These are phyloP conservation scores for Talaromyces verruculosus DNA, from an alignment of 2,329 filamentous ascomycete species.

Conservation along the genomic window DNA sequence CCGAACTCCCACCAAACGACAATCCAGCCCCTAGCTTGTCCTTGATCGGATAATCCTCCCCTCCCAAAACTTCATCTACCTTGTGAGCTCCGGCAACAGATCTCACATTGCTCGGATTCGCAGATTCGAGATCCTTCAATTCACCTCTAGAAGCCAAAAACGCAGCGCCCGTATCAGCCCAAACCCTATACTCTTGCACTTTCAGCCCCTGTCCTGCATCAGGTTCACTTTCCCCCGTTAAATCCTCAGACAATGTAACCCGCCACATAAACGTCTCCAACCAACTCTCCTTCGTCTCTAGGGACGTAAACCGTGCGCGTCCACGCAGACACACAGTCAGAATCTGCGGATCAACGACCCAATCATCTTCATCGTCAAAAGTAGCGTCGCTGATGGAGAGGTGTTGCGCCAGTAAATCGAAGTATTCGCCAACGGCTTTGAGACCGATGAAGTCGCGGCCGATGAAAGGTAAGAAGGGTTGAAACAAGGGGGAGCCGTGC, in stretches of 20 bases:
- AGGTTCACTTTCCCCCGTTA: conserved; percentile 17
- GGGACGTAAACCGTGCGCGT: conserved; percentile 36
- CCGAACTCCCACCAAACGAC: conserved; percentile 27
- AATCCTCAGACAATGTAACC: conserved; percentile 36
- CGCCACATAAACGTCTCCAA: conserved; percentile 45
- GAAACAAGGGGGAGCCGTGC: conserved; percentile 36
- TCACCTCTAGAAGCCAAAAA: conserved; percentile 39
- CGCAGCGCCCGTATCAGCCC: conserved; percentile 48
- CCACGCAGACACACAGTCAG: conserved; percentile 39
- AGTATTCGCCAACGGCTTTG: conserved; percentile 39
- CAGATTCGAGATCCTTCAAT: conserved; percentile 23
- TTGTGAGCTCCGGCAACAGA: conserved; percentile 17
- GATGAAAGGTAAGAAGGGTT: conserved; percentile 43
- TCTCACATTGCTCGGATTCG: conserved; percentile 13
- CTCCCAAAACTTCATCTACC: conserved; percentile 10
- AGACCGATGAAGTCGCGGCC: conserved; percentile 42
- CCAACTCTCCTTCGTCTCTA: conserved; percentile 39
- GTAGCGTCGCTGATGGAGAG: conserved; percentile 39
- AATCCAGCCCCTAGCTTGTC: conserved; percentile 27
- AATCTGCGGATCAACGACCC: conserved; percentile 39
- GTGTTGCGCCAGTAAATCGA: conserved; percentile 33
- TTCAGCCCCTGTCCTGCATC: conserved; percentile 26
- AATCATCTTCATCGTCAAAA: conserved; percentile 38
- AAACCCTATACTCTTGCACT: conserved; percentile 44
- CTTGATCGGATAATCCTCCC: conserved; percentile 17